Conservation (phyloP, 2,329 filamentous ascomycete genomes). For the Ophiostoma himal-ulmi region DNA sequence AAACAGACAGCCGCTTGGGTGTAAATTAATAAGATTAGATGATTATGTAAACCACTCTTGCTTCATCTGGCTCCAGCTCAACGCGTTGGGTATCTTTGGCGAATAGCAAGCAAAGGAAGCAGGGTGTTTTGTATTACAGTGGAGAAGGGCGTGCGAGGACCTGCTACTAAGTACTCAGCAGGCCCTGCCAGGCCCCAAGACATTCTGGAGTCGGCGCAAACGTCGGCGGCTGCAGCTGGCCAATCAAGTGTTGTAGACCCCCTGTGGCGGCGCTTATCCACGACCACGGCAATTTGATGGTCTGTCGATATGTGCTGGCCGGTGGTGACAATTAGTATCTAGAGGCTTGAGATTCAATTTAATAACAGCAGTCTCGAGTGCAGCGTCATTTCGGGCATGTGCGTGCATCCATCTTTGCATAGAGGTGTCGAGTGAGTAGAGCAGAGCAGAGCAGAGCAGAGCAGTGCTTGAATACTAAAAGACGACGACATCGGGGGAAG, state of each 20-base stretch:
- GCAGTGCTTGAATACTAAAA: too few species aligned
- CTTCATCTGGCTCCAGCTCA: too few species aligned
- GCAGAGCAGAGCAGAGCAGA: too few species aligned
- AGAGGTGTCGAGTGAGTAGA: too few species aligned
- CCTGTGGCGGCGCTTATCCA: constrained; percentile 36
- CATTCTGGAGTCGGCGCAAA: constrained; percentile 11
- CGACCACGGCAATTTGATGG: not conserved
- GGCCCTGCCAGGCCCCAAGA: constrained; percentile 8
- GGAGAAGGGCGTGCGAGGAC: not conserved
- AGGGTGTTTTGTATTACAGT: not conserved
- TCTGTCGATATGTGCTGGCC: not conserved
- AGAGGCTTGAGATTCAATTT: too few species aligned
- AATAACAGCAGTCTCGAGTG: not conserved
- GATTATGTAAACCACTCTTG: too few species aligned
- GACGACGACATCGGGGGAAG: not conserved
- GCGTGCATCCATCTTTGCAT: too few species aligned
- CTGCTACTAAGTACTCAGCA: too few species aligned
- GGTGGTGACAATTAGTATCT: not conserved
- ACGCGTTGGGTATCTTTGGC: too few species aligned
- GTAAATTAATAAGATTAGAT: too few species aligned
- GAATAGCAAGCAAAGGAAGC: too few species aligned
- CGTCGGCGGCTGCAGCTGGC: constrained; percentile 26
- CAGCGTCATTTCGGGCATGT: not conserved
- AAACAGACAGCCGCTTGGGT: too few species aligned
- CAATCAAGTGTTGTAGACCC: constrained; percentile 28